Base-by-base conservation (phyloP, 345 rosid genomes). In the Euphorbia pulcherrima region DNA sequence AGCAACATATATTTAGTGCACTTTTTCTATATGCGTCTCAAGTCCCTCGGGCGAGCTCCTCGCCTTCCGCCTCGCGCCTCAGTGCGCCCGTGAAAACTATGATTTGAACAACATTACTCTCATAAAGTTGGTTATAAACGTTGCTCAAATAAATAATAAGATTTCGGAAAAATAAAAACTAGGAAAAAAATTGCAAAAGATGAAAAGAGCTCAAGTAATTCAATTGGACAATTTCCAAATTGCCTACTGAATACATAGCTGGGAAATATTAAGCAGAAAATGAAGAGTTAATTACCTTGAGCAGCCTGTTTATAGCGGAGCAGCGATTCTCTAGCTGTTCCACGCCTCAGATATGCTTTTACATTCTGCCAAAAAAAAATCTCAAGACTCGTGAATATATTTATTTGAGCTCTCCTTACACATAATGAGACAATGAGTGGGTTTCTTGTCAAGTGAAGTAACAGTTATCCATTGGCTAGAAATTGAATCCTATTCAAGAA, bases 311-410 rank as follows among this genome's bases (percentile, higher is more conserved):
- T 85, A 72, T 93, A 80, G 68, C 76, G 70, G 37, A 79, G 70
- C 67, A 93, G 97, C 6, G 96, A 82, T 82, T 90, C 98, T 68
- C 93, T 86, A 57, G 97, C 96, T 2, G 97, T 83, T 76, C 97
- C 98, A 35, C 96, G 92, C 74, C 98, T 88, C 76, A 93, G 64
- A 79, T 90, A 90, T 3, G 97, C 97, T 83, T 90, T 93, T 58
- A 93, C 97, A 81, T 87, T 93, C 97, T 93, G 86, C 80, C 50
- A 8, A 44, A 70, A 4, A 28, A 12, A 50, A 18, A 18, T 6
- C 50, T 44, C 50, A 44, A 44, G 50, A 44, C 2, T 44, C 16
- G 3, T 6, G 50, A 44, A 44, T 44, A 44, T 44, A 44, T 10
- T 44, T 44, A 44, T 10, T 44, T 44, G 50, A 10, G 50, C 50